These are phyloP conservation scores for Colletotrichum filicis DNA, from an alignment of 2,329 filamentous ascomycete genomes.

Conservation along the genomic window DNA sequence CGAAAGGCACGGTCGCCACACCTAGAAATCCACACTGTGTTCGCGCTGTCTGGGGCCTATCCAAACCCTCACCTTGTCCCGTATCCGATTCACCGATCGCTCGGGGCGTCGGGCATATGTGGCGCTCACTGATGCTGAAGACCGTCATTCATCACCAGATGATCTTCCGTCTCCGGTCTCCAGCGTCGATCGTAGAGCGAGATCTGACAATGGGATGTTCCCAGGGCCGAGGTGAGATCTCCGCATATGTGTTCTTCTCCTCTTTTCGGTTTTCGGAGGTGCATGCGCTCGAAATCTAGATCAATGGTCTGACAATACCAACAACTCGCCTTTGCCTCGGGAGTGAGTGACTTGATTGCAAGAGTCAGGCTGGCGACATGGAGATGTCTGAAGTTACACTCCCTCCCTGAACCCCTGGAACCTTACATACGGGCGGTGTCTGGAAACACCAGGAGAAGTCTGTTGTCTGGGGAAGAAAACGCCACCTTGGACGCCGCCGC, in stretches of 20 bases:
- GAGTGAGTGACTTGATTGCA: conserved; percentile 9
- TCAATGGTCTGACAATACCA: conserved; percentile 13
- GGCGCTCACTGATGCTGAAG: not conserved
- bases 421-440: conserved; percentile 16
- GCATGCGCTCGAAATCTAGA: not conserved
- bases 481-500: conserved; percentile 16
- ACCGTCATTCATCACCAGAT: conserved; percentile 15
- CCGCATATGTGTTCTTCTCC: not conserved
- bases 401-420: not conserved
- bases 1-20: not conserved
- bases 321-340: not conserved
- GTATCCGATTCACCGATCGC: conserved; percentile 8
- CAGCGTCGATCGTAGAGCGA: conserved; percentile 12
- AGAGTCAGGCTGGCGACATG: conserved; percentile 31
- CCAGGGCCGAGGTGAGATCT: not conserved
- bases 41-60: conserved; percentile 4
- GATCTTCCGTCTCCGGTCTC: conserved; percentile 19
- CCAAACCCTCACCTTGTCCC: conserved; percentile 18
- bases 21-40: conserved; percentile 11
- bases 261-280: not conserved
- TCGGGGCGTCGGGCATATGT: not conserved
- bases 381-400: conserved; percentile 23
- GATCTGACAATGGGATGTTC: conserved; percentile 6
- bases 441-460: conserved; percentile 1
- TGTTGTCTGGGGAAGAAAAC: conserved; percentile 26